Percentiles rank a stretch among this genome's conserved stretches.
These are phyloP conservation scores for Pyrenochaeta sp. DNA, from an alignment of 2,329 filamentous ascomycete species.

Conservation along the genomic window DNA sequence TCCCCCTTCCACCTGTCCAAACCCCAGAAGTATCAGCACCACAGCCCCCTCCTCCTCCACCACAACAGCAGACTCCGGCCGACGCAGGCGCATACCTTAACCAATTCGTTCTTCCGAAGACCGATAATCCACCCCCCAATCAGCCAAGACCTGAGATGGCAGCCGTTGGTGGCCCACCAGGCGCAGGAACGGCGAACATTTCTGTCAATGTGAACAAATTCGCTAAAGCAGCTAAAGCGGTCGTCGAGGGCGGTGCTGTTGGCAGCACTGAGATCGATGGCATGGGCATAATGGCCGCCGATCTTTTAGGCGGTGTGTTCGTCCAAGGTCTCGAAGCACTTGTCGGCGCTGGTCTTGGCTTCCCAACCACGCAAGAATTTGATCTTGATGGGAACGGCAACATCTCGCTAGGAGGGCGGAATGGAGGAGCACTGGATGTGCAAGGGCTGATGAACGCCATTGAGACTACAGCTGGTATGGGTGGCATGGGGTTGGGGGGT, in stretches of 20 bases:
- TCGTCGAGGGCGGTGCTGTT: constrained; percentile 43
- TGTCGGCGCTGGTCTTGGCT: constrained; percentile 42
- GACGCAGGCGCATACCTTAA: constrained; percentile 47
- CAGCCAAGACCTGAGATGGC: constrained; percentile 46
- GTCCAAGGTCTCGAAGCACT: constrained; percentile 48
- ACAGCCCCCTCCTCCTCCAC: constrained; percentile 23
- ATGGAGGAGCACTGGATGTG: constrained; percentile 27
- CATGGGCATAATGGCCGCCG: constrained; percentile 45
- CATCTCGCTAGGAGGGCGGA: constrained; percentile 19
- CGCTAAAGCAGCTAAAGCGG: constrained; percentile 45
- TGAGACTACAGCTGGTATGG: constrained; percentile 24
- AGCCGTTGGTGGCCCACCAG: constrained; percentile 45
- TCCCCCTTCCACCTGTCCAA: constrained; percentile 36
- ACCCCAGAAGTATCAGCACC: constrained; percentile 24
- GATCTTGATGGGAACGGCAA: constrained; percentile 34
- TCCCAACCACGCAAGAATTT: constrained; percentile 32
- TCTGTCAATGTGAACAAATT: constrained; percentile 42
- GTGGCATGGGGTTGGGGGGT: constrained; percentile 13
- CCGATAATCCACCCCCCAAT: constrained; percentile 43
- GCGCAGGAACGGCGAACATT: constrained; percentile 39
- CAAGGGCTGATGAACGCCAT: constrained; percentile 36
- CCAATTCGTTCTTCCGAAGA: constrained; percentile 48
- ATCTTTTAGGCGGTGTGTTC: constrained; percentile 45
- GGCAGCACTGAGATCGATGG: constrained; percentile 44
- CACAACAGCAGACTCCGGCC: constrained; percentile 41